Conservation (phyloP, 2,329 filamentous ascomycete species). For the Monosporascus sp. region DNA sequence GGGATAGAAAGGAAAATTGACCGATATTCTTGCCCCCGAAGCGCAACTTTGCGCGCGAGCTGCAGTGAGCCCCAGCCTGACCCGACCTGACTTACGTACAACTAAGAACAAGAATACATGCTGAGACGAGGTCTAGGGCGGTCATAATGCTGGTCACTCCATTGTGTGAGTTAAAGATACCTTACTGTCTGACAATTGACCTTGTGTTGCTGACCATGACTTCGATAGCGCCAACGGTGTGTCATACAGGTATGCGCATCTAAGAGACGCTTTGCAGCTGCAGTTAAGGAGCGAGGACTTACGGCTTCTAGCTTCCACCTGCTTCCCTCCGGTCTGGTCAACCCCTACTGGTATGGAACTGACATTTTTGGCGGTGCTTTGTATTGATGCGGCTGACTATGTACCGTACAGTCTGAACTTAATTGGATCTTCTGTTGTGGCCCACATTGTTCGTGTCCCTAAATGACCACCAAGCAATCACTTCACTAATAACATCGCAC, state of each 20-base stretch:
- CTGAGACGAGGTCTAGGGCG: constrained; percentile 1
- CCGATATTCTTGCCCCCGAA: constrained; percentile 4
- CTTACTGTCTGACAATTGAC: neutral
- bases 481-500: no score
- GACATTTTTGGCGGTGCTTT: no score
- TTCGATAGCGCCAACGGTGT: constrained; percentile 1
- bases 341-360: constrained; percentile 36
- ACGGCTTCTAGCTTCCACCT: constrained; percentile 41
- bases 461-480: no score
- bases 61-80: neutral
- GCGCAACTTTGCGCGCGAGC: constrained; percentile 6
- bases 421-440: constrained; percentile 36
- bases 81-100: neutral
- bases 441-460: neutral
- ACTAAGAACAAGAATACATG: neutral
- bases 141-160: constrained; percentile 9
- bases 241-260: constrained; percentile 1
- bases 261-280: neutral
- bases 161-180: constrained; percentile 1
- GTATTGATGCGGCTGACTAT: no score
- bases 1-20: constrained; percentile 3
- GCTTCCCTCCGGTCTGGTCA: constrained; percentile 50
- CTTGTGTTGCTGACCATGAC: neutral
- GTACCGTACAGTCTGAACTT: constrained; percentile 38
- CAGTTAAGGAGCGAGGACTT: neutral